phyloP scores from a whole-genome alignment of 164 flowering plant genomes.

The Tinospora cordifolia region DNA sequence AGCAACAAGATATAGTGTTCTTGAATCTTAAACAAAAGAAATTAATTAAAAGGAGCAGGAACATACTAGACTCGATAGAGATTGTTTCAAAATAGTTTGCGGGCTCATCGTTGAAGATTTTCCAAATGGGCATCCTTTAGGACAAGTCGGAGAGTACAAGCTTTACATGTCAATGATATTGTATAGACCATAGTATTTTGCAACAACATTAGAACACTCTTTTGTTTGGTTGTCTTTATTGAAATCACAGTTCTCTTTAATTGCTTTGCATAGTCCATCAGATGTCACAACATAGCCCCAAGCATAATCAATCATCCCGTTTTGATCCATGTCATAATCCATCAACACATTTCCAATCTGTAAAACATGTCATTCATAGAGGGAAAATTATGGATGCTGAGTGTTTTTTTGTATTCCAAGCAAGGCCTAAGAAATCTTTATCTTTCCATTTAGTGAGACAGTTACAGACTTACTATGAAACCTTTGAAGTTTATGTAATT shows the following conservation, averaged over 20 bases:
- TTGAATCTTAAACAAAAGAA: neutral
- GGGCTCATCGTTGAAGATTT: neutral
- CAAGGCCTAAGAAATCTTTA: no score
- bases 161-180: constrained; percentile 71
- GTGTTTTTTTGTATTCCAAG: neutral
- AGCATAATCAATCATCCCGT: constrained; percentile 68
- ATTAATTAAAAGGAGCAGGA: neutral
- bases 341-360: constrained; percentile 75
- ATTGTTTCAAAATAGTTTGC: neutral
- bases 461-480: constrained; percentile 39
- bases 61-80: constrained; percentile 2
- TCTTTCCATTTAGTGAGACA: neutral
- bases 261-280: constrained; percentile 31
- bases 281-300: constrained; percentile 80
- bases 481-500: constrained; percentile 60
- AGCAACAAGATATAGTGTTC: no score
- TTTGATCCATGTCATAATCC: constrained; percentile 57
- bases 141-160: constrained; percentile 57
- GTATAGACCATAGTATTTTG: constrained; percentile 41
- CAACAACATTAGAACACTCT: constrained; percentile 28
- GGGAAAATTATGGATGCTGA: neutral
- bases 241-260: constrained; percentile 48
- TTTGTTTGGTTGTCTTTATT: constrained; percentile 2
- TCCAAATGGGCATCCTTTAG: constrained; percentile 3
- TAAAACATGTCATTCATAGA: neutral